Base-by-base conservation (phyloP, 768 basidiomycete species). In the Naganishia kalamii region DNA sequence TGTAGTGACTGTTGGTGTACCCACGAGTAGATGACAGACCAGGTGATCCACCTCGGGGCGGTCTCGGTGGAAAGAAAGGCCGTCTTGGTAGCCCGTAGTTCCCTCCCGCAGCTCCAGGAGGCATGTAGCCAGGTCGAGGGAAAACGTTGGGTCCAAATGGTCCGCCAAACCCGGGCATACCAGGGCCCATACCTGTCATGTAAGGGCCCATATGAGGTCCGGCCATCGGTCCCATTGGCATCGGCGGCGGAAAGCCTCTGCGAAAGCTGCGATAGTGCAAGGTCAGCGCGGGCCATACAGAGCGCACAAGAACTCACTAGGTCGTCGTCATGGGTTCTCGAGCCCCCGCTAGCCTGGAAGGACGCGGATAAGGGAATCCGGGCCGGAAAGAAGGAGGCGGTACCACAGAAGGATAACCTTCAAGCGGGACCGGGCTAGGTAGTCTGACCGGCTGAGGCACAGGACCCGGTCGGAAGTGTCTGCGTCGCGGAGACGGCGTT, bases 261-360 rank as follows among this genome's bases (percentile, higher is more conserved):
- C 29, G 44, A 30, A 60, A 67, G 35, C 65, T 62, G 37, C 40
- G 43, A 51, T n/a, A n/a, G n/a, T n/a, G 37, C 6, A 25, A 29
- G 23, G 8, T 13, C 3, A 32, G 23, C 23, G 1, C 19, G 50
- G 35, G 43, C 17, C 29, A 2, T 1, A 32, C 2, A 23, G 8
- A 63, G 25, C 8, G 12, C 17, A 8, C n/a, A 32, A 2, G 3
- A 65, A 43, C 62, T 63, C 49, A 77, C 71, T 76, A 77, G 44
- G 76, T 77, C 43, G 76, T 75, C 46, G 76, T 76, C 43, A 78
- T 76, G 13, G 77, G 75, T 70, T 78, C 75, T 43, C 77, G 69
- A 40, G 73, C 68, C 65, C 72, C 72, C 46, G 75, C 78, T 35
- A 78, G 69, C 74, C 66, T 54, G 70, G 74, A 60, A 73, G 68